Evolutionary conservation across 257 asterid species (phyloP).

Genomic region (Nicotiana benthamiana): DNA sequence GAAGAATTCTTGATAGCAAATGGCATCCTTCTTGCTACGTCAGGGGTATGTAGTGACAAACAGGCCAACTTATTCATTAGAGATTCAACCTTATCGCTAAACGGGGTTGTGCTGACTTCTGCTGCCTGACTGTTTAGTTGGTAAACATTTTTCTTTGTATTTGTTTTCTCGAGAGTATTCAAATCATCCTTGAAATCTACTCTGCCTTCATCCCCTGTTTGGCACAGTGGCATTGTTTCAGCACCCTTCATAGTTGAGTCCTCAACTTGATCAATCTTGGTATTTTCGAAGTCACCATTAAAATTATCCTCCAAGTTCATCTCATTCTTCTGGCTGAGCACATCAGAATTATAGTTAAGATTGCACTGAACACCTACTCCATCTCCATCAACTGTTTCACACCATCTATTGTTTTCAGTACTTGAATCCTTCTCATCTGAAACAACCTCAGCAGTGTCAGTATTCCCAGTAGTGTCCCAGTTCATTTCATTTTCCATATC

Average conservation of each 20-base stretch:
- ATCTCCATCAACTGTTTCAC: background rate
- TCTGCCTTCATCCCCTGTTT: constrained; percentile 9
- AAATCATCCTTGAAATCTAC: constrained; percentile 12
- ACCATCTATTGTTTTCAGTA: background rate
- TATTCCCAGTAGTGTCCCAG: constrained; percentile 2
- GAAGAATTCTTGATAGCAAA: constrained; percentile 31
- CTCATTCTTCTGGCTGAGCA: constrained; percentile 1
- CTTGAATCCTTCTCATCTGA: background rate
- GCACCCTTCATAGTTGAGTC: constrained; percentile 12
- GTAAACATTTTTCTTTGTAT: constrained; percentile 8
- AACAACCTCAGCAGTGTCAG: background rate
- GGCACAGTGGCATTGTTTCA: background rate
- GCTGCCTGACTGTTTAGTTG: background rate
- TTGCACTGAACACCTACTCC: background rate
- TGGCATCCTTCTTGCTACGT: constrained; percentile 27
- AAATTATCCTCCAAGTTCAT: background rate
- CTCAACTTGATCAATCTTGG: constrained; percentile 16
- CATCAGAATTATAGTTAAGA: background rate
- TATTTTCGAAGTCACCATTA: background rate
- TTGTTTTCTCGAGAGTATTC: background rate
- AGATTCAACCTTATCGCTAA: constrained; percentile 17
- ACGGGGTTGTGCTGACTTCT: constrained; percentile 9
- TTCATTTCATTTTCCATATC: constrained; percentile 10
- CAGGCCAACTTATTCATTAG: constrained; percentile 7
- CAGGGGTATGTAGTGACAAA: constrained; percentile 7